phyloP scores from a whole-genome alignment of 2,329 filamentous ascomycete genomes.

The Lachnellula occidentalis region DNA sequence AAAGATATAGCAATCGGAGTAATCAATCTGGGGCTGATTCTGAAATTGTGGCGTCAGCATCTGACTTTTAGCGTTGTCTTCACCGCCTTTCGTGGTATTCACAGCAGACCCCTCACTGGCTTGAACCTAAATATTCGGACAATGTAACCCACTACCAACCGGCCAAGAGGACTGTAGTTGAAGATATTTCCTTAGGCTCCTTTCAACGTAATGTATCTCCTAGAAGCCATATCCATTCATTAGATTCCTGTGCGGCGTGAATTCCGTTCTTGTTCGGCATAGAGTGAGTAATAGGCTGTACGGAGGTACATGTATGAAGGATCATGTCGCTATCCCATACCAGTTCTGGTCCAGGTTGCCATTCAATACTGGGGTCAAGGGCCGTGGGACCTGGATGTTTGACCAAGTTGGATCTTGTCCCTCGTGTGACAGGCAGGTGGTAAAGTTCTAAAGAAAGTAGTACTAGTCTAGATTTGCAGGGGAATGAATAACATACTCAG shows the following conservation, averaged over 20 bases:
- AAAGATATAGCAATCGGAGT: neutral
- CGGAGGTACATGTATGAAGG: neutral
- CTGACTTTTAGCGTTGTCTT: constrained; percentile 18
- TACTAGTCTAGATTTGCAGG: neutral
- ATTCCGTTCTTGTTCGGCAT: neutral
- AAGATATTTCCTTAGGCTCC: neutral
- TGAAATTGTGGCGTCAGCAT: neutral
- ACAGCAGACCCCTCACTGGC: constrained; percentile 8
- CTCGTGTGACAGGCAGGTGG: neutral
- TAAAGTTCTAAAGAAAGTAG: neutral
- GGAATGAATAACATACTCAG: constrained; percentile 1
- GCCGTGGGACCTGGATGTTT: neutral
- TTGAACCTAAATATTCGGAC: neutral
- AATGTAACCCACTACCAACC: neutral
- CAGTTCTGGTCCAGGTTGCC: neutral
- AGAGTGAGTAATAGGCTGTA: neutral
- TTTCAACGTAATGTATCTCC: neutral
- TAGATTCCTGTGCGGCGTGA: neutral
- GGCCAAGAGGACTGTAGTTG: constrained; percentile 1
- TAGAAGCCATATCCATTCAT: constrained; percentile 1
- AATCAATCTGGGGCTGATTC: constrained; percentile 10
- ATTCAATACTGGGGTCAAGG: neutral
- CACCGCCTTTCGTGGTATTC: constrained; percentile 21
- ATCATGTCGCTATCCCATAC: neutral
- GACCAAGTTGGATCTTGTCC: neutral